Evolutionary conservation across 1,284 basidiomycete species (phyloP), one percentile per base, ranked within the genome.

Genomic region (Phellopilus nigrolimitatus): DNA sequence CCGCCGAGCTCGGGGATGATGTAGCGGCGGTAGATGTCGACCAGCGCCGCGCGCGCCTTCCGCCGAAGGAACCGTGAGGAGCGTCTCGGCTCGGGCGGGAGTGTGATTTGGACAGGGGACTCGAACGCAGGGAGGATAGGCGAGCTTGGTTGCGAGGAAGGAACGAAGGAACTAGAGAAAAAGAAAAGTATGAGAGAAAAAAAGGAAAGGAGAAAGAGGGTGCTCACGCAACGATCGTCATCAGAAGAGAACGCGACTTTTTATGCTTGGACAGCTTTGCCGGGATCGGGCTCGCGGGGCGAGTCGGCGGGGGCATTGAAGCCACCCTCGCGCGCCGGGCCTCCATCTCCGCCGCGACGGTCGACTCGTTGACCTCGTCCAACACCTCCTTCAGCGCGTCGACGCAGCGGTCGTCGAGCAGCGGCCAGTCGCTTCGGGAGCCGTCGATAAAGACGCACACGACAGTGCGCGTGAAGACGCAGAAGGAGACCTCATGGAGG

Each of bases 1-100:
- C 25, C 30, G 21, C 58, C 67, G 55, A 80, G 66, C 49, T 63
- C 61, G 24, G 78, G 69, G 21, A 89, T 62, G 24, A 91, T 79
- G 62, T 82, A 77, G 17, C 75, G 75, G 15, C 88, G 76, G 64
- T 84, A 91, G 3, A 81, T 75, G 61, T 93, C 88, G 12, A 91
- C 78, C 9, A 93, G 75, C 2, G 77, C 69, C 7, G 88, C 84
- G 28, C 89, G 83, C 2, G 89, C 89, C 52, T 78, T 76, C 45
- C 77, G 72, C 25, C 88, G 79, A 51, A 88, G 75, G 31, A 63
- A 37, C 48, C 65, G 56, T 47, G 67, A 50, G 51, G 51, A 30
- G 21, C 24, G 25, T 34, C 43, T 15, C 4, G 51, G 51, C 33
- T 47, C 51, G 8, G 60, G 51, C 21, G 43, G 46, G 12, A 37